Conservation (phyloP, 2,329 filamentous ascomycete species). For the Botrytis tulipae region DNA sequence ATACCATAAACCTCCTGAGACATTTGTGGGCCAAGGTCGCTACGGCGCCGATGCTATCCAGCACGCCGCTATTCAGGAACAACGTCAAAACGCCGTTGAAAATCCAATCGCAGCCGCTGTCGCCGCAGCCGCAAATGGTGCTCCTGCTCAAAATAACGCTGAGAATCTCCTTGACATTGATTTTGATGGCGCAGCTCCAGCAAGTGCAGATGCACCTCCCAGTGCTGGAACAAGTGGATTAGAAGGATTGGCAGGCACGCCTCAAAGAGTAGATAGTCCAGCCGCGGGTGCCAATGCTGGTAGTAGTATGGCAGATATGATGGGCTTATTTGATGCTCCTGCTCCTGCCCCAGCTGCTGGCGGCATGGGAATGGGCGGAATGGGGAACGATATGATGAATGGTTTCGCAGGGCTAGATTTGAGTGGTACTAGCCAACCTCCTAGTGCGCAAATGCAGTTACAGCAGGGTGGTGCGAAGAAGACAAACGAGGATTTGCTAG, state of each 20-base stretch:
- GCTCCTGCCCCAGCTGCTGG: constrained; percentile 34
- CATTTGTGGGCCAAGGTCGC: constrained; percentile 94
- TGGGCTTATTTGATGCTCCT: constrained; percentile 60
- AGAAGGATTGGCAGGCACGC: constrained; percentile 60
- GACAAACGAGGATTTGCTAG: constrained; percentile 58
- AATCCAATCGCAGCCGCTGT: constrained; percentile 90
- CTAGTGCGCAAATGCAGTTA: constrained; percentile 62
- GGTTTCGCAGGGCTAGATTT: constrained; percentile 83
- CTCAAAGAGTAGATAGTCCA: constrained; percentile 67
- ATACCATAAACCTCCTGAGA: constrained; percentile 96
- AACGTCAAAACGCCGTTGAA: constrained; percentile 85
- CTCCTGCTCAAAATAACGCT: constrained; percentile 67
- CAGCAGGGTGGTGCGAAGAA: constrained; percentile 46
- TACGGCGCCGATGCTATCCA: constrained; percentile 94
- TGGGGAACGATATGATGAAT: constrained; percentile 54
- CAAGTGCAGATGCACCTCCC: constrained; percentile 71
- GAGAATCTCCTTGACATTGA: constrained; percentile 97
- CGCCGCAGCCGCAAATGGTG: constrained; percentile 60
- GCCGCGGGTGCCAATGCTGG: constrained; percentile 40
- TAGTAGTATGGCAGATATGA: constrained; percentile 77
- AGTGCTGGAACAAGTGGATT: constrained; percentile 48
- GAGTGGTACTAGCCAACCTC: constrained; percentile 60
- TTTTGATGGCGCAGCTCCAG: constrained; percentile 89
- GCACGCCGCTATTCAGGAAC: constrained; percentile 92
- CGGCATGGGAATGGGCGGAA: constrained; percentile 24